Evolutionary conservation across 2,329 filamentous ascomycete genomes (phyloP), one percentile per base, ranked within the genome.

Genomic region (Reticulascus tulasneorum): DNA sequence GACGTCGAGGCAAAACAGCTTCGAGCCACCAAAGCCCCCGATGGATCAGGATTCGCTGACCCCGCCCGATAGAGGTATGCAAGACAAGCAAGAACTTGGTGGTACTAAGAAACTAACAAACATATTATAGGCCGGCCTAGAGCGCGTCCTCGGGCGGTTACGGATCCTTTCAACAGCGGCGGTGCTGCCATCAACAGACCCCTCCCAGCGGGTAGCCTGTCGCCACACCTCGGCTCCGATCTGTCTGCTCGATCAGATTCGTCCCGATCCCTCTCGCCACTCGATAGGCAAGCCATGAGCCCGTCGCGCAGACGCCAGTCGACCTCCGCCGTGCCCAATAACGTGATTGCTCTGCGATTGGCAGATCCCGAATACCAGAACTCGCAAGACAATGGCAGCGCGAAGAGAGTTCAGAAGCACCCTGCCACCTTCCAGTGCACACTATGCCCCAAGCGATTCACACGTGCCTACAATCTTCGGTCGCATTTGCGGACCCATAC

Each of bases 401-500:
- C 79, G 6, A 94, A 93, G 58, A 82, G 93, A n/a, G 82, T 88
- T 1, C 93, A 98, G 60, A 98, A 98, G 56, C 93, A 98, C 51
- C 93, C 93, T 1, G 93, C 93, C 7, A 98, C 90, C 0, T 98
- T 97, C 64, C 90, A 97, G 56, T 98, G 93, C 59, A 86, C 67
- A 9, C 69, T 97, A 8, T 98, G 93, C 51, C 90, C 93, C 0
- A 98, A 98, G 62, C 81, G 88, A 12, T 98, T 98, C 56, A 98
- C 93, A 1, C 79, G 93, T 38, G 93, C 93, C 1, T 98, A 98
- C 65, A 98, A 98, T 54, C 67, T 98, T 36, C 86, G 93, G 11
- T 97, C 91, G 27, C 93, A 98, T 65, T 64, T 97, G 41, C 85
- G 93, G 29, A 98, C 93, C 0, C 93, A 98, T 56, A 98, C 93